Evolutionary conservation across 83 land plant genomes (phyloP).

Genomic region (Picea abies): DNA sequence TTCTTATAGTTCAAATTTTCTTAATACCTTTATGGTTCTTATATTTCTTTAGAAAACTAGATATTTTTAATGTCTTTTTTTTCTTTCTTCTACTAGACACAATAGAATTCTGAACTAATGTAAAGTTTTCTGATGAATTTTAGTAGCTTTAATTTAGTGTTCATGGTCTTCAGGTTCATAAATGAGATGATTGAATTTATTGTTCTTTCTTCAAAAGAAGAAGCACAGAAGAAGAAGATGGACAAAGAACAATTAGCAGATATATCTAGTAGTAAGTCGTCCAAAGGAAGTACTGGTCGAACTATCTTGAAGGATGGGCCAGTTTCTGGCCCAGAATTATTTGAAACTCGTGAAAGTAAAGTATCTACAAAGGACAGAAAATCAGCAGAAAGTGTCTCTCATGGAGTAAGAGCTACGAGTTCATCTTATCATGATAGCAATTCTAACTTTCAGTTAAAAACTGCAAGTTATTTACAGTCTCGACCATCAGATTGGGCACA

Average conservation of each 20-base stretch:
- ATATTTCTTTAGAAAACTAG: background rate
- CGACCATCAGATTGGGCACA: conserved; percentile 82
- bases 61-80: background rate
- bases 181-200: conserved; percentile 37
- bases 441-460: conserved; percentile 1
- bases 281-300: conserved; percentile 9
- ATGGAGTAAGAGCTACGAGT: conserved; percentile 17
- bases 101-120: background rate
- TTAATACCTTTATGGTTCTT: background rate
- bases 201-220: too few relatives aligned
- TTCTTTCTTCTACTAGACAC: background rate
- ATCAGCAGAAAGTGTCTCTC: conserved; percentile 7
- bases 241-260: conserved; percentile 17
- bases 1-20: background rate
- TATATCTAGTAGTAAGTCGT: conserved; percentile 21
- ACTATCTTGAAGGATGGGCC: conserved; percentile 2
- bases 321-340: conserved; percentile 6
- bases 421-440: conserved; percentile 11
- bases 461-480: conserved; percentile 18
- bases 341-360: conserved; percentile 4
- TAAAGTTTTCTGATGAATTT: background rate
- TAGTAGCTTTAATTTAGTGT: background rate
- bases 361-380: conserved; percentile 23
- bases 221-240: background rate
- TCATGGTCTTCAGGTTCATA: conserved; percentile 53